Conservation (phyloP, 768 basidiomycete species). For the Collybia sp. region DNA sequence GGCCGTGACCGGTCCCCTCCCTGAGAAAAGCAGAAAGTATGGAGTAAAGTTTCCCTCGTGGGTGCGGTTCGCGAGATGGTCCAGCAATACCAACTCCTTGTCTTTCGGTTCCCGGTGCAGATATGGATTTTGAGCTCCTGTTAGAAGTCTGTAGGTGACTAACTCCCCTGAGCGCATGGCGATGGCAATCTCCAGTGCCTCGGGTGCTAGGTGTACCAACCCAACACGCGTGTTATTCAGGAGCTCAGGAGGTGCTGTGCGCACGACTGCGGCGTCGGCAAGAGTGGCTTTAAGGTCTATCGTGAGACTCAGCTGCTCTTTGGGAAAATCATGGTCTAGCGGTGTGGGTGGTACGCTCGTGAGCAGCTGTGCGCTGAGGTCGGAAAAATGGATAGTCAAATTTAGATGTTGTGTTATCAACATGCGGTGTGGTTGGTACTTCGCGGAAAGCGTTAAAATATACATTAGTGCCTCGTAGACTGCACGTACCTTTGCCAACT, state of each 20-base stretch:
- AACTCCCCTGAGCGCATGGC: slow-evolving; percentile 53
- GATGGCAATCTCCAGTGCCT: slow-evolving; percentile 56
- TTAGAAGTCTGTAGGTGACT: slow-evolving; percentile 40
- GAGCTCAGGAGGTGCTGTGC: slow-evolving; percentile 18
- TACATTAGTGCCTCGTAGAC: background rate
- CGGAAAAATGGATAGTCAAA: slow-evolving; percentile 65
- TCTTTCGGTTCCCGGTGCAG: slow-evolving; percentile 24
- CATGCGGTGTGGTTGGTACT: slow-evolving; percentile 64
- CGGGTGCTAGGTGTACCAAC: slow-evolving; percentile 43
- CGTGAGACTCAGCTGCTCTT: slow-evolving; percentile 53
- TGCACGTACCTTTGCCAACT: slow-evolving; percentile 47
- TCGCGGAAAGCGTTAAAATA: slow-evolving; percentile 1
- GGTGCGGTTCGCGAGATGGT: slow-evolving; percentile 36
- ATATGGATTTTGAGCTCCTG: slow-evolving; percentile 12
- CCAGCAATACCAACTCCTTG: slow-evolving; percentile 48
- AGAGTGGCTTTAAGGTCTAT: slow-evolving; percentile 54
- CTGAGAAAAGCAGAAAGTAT: slow-evolving; percentile 50
- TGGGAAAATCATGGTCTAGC: slow-evolving; percentile 60
- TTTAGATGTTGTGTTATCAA: slow-evolving; percentile 62
- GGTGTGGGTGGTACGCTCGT: slow-evolving; percentile 40
- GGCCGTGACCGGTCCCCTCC: slow-evolving; percentile 42
- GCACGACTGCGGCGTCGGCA: slow-evolving; percentile 32
- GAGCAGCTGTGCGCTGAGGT: slow-evolving; percentile 68
- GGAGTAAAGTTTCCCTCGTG: slow-evolving; percentile 49
- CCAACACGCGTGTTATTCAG: slow-evolving; percentile 30